A percentile compares a stretch with the other conserved stretches of the same genome.
phyloP scores from a whole-genome alignment of 306 rosid genomes.

The Glycine latifolia region DNA sequence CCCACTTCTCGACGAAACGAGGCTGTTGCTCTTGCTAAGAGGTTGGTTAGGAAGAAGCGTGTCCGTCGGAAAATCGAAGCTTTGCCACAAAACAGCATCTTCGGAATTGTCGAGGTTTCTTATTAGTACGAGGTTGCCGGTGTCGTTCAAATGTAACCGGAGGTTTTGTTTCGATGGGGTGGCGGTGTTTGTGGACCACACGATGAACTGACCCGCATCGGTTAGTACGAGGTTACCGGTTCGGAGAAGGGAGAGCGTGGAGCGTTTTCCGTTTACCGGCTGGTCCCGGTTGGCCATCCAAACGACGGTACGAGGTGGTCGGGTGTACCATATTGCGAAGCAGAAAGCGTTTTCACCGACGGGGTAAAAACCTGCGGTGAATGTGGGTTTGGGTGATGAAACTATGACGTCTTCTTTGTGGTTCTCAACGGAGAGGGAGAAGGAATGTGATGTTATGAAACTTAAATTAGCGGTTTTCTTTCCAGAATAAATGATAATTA shows the following conservation, averaged over 20 bases:
- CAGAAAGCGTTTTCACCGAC: slow-evolving; percentile 21
- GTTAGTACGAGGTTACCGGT: slow-evolving; percentile 26
- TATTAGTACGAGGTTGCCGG: slow-evolving; percentile 30
- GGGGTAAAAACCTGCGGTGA: slow-evolving; percentile 33
- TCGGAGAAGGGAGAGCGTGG: slow-evolving; percentile 27
- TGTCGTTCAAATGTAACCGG: neutral
- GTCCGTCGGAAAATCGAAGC: slow-evolving; percentile 39
- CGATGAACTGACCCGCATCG: neutral
- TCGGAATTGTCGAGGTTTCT: neutral
- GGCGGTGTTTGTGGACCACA: slow-evolving; percentile 27
- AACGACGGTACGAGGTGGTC: neutral
- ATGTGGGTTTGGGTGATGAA: neutral
- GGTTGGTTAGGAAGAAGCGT: slow-evolving; percentile 30
- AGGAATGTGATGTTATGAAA: too few relatives aligned
- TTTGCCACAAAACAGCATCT: neutral
- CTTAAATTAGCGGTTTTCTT: too few relatives aligned
- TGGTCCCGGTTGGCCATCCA: slow-evolving; percentile 46
- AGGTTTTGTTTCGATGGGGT: neutral
- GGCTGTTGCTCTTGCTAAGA: neutral
- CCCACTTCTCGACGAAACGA: slow-evolving; percentile 16
- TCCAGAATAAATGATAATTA: too few relatives aligned
- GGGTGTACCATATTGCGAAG: slow-evolving; percentile 39
- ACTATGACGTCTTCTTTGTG: neutral
- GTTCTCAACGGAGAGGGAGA: neutral
- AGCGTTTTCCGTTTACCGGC: slow-evolving; percentile 23